Evolutionary conservation across 108 stramenopile species (phyloP), one percentile per base, ranked within the genome.

Genomic region (Phaeodactylum tricornutum): DNA sequence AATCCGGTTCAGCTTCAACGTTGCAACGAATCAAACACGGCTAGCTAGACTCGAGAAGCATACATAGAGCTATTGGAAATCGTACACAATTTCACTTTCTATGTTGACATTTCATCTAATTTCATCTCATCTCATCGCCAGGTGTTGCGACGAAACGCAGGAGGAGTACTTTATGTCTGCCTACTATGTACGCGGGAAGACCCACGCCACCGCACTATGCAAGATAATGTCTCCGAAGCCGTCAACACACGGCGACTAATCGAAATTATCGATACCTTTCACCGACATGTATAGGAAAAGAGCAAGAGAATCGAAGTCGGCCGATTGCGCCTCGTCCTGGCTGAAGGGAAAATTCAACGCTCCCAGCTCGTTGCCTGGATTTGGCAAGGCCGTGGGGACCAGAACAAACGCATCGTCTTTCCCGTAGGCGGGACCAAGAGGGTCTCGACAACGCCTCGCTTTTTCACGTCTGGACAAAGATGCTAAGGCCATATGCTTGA

Each of bases 81-180:
- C 33, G 81, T 87, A 0, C 61, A 71, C 15, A 35, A 21, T 7
- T 50, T 64, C 8, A 81, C 97, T 40, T 91, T 93, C 0, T 93
- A 88, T 41, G 92, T 95, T 11, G 75, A 90, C 11, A 57, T 99
- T 19, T 86, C 87, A 11, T 82, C 78, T 12, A 96, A 99, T 71
- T 87, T 96, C 47, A n/a, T n/a, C n/a, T n/a, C n/a, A n/a, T n/a
- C n/a, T n/a, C n/a, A 97, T 99, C 35, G 45, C 85, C 2, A 96
- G 98, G 41, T 99, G 97, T 63, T 99, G 98, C 55, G 94, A 81
- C 11, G 98, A 99, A 70, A 95, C 96, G 4, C 87, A 95, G 44
- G 77, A 74, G 37, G 98, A 99, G 42, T 96, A 99, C 57, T 99
- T 89, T 63, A 82, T 97, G 88, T 99, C 95, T 73, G 91, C 92